Evolutionary conservation across 75 land plant species (phyloP).

Genomic region (Pinus albicaulis): DNA sequence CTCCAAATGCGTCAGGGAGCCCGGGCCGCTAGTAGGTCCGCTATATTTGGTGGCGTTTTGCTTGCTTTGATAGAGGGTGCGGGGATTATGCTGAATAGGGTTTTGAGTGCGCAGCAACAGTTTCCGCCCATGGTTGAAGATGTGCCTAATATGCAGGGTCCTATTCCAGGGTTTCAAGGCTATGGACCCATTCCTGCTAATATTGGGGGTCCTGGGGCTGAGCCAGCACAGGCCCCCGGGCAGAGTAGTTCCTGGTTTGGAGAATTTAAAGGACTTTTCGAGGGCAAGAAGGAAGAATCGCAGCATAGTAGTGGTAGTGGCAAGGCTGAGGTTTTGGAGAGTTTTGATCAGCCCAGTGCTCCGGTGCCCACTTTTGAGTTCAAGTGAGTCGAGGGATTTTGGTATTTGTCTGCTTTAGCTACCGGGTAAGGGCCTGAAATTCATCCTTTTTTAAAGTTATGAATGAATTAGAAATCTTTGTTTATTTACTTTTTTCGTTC

Average conservation of each 20-base stretch:
- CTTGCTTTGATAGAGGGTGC: constrained; percentile 67
- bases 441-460: too few relatives aligned
- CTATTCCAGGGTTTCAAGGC: constrained; percentile 6
- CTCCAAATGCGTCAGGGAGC: constrained; percentile 73
- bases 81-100: constrained; percentile 73
- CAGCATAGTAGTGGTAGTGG: constrained; percentile 13
- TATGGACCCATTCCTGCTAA: constrained; percentile 11
- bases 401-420: too few relatives aligned
- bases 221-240: constrained; percentile 1
- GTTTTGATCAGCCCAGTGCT: constrained; percentile 44
- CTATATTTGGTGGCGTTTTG: constrained; percentile 48
- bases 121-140: constrained; percentile 41
- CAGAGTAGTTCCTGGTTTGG: constrained; percentile 52
- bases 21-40: constrained; percentile 51
- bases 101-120: constrained; percentile 42
- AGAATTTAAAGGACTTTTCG: constrained; percentile 31
- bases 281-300: constrained; percentile 54
- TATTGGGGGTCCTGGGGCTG: neutral
- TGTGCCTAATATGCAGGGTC: constrained; percentile 16
- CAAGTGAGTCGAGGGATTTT: constrained; percentile 18
- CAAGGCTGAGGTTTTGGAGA: constrained; percentile 19
- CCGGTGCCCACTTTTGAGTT: constrained; percentile 59
- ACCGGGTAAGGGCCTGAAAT: too few relatives aligned
- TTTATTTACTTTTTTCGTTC: too few relatives aligned
- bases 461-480: too few relatives aligned